Evolutionary conservation across 2,329 filamentous ascomycete genomes (phyloP).

Genomic region (Verticillium tricorpus): DNA sequence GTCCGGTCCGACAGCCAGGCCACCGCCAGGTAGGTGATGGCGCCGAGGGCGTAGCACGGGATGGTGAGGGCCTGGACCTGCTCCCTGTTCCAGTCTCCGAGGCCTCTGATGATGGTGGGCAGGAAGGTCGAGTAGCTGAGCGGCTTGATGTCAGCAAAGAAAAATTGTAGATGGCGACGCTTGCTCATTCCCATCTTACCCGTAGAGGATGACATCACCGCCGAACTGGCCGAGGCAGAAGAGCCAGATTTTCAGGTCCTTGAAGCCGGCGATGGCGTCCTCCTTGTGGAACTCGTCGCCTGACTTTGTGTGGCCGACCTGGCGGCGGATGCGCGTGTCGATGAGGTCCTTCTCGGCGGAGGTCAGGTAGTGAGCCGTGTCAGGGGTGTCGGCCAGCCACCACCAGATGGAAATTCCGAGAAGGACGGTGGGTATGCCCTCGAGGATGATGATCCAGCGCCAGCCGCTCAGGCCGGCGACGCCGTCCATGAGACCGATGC

Average conservation of each 20-base stretch:
- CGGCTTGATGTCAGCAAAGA: background rate
- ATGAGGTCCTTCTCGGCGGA: constrained; percentile 34
- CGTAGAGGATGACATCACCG: constrained; percentile 59
- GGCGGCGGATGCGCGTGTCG: constrained; percentile 17
- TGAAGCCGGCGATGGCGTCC: constrained; percentile 53
- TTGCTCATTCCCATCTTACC: background rate
- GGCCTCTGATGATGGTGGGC: constrained; percentile 60
- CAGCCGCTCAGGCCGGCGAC: constrained; percentile 26
- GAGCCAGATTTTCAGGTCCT: constrained; percentile 59
- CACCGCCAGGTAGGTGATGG: constrained; percentile 52
- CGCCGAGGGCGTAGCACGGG: constrained; percentile 60
- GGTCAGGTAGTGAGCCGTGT: constrained; percentile 57
- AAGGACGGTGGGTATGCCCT: constrained; percentile 56
- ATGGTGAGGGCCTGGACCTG: constrained; percentile 62
- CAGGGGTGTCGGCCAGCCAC: constrained; percentile 29
- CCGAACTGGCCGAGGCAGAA: constrained; percentile 59
- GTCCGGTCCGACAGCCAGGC: constrained; percentile 55
- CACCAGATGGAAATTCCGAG: constrained; percentile 29
- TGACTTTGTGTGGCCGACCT: constrained; percentile 22
- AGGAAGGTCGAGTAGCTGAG: constrained; percentile 54
- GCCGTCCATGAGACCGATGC: constrained; percentile 12
- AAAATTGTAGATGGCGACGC: too few species aligned
- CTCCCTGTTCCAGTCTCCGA: constrained; percentile 38
- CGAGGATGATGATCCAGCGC: constrained; percentile 68
- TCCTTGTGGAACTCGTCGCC: constrained; percentile 34